Base-by-base conservation (phyloP, 2,329 filamentous ascomycete species). In the Aspergillus alliaceus region DNA sequence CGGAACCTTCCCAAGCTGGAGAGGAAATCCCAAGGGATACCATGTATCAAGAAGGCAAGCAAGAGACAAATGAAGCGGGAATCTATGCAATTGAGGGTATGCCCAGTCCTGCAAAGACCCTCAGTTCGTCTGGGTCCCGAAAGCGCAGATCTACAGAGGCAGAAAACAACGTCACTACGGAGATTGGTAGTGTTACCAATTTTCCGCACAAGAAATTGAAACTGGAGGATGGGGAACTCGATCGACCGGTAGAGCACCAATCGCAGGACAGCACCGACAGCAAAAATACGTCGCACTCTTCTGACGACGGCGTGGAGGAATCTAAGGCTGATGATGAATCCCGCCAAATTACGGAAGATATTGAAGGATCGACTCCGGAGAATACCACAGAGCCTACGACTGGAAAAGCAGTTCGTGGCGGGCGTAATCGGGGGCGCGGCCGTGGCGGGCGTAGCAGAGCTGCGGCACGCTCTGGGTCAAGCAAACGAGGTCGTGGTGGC, bases 391-490 rank as follows among this genome's bases (percentile, higher is more conserved):
- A 59, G 46, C 60, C 56, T 7, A 53, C 60, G 24, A 56, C 59
- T 27, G 64, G 61, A 32, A 70, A 72, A 53, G 64, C 57, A 48
- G 46, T 50, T 35, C 61, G 71, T 39, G 68, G 70, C 2, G 72
- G 72, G 6, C 69, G 74, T 47, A 67, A 64, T 42, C 66, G 69
- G 34, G 59, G 68, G 49, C 68, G 75, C 56, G 73, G 71, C 35
- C 69, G 73, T 34, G 71, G 71, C 27, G 65, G 72, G 42, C 69
- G 73, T 35, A 70, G 68, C 24, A 66, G 71, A 37, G 67, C 64
- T 24, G 66, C 66, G 37, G 59, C 60, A 22, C 63, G 65, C n/a
- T 62, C 60, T 52, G 58, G 59, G n/a, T 48, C 48, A 27, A 58
- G 20, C 47, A 63, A 57, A 47, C 59, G 63, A 53, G 71, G 69